A percentile compares a stretch with the other conserved stretches of the same genome.
These are phyloP conservation scores for Taxillus chinensis DNA, from an alignment of 164 flowering plant genomes.

Conservation along the genomic window DNA sequence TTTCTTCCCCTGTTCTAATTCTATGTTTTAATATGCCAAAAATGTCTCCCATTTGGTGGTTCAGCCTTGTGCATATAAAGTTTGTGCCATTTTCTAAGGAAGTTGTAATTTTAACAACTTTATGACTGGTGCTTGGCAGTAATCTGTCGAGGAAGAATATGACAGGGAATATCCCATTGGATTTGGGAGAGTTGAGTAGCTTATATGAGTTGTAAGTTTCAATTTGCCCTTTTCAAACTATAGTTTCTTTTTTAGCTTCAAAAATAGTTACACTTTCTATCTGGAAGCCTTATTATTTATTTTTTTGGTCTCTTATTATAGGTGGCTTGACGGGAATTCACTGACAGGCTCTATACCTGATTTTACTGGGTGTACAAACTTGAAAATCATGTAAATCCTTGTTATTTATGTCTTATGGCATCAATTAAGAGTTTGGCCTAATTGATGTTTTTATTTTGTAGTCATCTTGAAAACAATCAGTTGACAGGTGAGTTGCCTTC, in stretches of 20 bases:
- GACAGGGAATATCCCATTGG: slow-evolving; percentile 73
- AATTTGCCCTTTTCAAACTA: slow-evolving; percentile 8
- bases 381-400: slow-evolving; percentile 53
- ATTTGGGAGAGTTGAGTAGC: slow-evolving; percentile 54
- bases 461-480: slow-evolving; percentile 92
- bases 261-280: not conserved
- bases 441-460: slow-evolving; percentile 16
- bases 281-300: not conserved
- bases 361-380: slow-evolving; percentile 55
- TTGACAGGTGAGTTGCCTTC: slow-evolving; percentile 81
- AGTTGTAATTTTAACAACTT: slow-evolving; percentile 1
- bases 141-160: slow-evolving; percentile 61
- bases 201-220: slow-evolving; percentile 74
- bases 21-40: not conserved
- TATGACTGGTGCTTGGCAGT: slow-evolving; percentile 32
- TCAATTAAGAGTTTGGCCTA: slow-evolving; percentile 1
- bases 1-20: not conserved
- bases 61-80: not conserved
- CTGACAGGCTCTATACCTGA: slow-evolving; percentile 84
- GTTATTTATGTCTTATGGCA: not conserved
- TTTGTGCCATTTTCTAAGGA: not conserved
- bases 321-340: slow-evolving; percentile 89
- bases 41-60: not conserved
- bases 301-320: slow-evolving; percentile 21
- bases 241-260: not conserved